Base-by-base conservation (phyloP, 495 filamentous ascomycete species). In the Clohesyomyces aquaticus region DNA sequence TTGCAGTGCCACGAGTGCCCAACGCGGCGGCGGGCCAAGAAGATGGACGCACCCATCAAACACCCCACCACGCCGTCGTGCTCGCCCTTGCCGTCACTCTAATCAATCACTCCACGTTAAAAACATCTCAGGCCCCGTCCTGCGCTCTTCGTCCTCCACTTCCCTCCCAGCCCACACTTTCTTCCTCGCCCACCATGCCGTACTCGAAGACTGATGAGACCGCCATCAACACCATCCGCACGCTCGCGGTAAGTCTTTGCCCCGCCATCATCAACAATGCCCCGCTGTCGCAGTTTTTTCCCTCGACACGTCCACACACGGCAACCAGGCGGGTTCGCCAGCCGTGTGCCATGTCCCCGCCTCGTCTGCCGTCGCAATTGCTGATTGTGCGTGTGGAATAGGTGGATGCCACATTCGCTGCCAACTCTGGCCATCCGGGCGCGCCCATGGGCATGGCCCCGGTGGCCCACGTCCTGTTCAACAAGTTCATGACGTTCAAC, bases 401-500 rank as follows among this genome's bases (percentile, higher is more conserved):
- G 94, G 88, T 91, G 82, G 94, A 99, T 97, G 95, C 93, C 74
- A 96, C 92, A 76, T 87, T 87, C 77, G 85, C 88, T 75, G 90
- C 93, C 73, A 98, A 98, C 83, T 96, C 93, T 68, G 94, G 94
- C 74, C 94, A 99, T 81, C 94, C 94, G 75, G 94, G 94, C 83
- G 94, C 94, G 71, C 94, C 94, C 70, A 99, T 99, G 93, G 93
- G 93, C 80, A 91, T 98, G 94, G 94, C 94, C 72, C 94, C 95
- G 48, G 86, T 93, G 72, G 86, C 94, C 77, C 94, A 99, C 84
- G 89, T 99, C 73, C 88, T 99, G 69, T 99, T 91, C 82, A 96
- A 96, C 85, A 93, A 91, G 78, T 92, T 96, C 85, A 92, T 99
- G 94, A 94, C 78, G 73, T 99, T 97, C 84, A 99, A 99, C 87